Evolutionary conservation across 2,329 filamentous ascomycete species (phyloP).

Genomic region (Neofusicoccum ribis): DNA sequence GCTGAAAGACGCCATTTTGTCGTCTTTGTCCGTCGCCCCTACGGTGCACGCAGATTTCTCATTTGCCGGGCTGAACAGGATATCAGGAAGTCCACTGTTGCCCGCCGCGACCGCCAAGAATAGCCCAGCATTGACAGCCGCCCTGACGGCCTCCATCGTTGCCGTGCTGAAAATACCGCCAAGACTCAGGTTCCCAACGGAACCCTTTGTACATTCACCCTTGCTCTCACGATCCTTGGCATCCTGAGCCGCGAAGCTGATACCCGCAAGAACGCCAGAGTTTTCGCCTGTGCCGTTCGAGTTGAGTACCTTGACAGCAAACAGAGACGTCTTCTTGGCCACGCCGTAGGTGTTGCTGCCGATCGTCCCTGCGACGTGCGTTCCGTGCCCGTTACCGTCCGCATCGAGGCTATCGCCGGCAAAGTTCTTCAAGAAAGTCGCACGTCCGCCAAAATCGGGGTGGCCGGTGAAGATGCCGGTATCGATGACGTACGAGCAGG

Average conservation of each 20-base stretch:
- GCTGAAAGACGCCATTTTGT: conserved; percentile 43
- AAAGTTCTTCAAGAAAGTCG: conserved; percentile 30
- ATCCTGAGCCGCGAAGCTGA: conserved; percentile 50
- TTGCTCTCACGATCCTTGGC: conserved; percentile 47
- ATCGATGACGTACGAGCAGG: conserved; percentile 52
- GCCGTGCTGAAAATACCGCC: conserved; percentile 29
- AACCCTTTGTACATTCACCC: conserved; percentile 50
- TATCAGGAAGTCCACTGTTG: conserved; percentile 38
- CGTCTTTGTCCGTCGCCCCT: conserved; percentile 46
- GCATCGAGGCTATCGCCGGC: conserved; percentile 31
- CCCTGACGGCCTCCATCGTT: conserved; percentile 27
- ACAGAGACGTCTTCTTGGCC: conserved; percentile 48
- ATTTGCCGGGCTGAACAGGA: conserved; percentile 34
- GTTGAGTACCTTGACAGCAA: conserved; percentile 55
- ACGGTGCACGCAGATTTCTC: conserved; percentile 43
- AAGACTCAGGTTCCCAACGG: conserved; percentile 57
- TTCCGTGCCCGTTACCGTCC: conserved; percentile 51
- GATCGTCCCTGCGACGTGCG: conserved; percentile 49
- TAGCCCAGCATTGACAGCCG: conserved; percentile 41
- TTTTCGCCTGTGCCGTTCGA: conserved; percentile 57
- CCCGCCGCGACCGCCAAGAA: conserved; percentile 50
- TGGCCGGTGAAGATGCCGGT: conserved; percentile 50
- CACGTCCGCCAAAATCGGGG: conserved; percentile 46
- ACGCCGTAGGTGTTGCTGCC: conserved; percentile 47
- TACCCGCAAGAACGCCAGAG: conserved; percentile 50